These are phyloP conservation scores for Calamus simplicifolius DNA, from an alignment of 176 grass and related monocot genomes.

Conservation along the genomic window DNA sequence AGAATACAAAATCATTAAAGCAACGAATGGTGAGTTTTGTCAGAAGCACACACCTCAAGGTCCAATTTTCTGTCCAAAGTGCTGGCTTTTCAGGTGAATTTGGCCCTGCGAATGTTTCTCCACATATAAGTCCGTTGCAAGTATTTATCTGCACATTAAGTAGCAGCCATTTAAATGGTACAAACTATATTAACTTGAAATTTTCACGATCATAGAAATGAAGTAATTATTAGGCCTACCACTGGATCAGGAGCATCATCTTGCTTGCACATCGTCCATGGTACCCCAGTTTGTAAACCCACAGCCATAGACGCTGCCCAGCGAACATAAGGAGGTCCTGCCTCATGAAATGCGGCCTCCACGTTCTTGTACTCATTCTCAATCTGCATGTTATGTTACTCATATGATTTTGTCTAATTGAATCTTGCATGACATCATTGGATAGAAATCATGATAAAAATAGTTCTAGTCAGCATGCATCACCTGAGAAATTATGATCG, in stretches of 20 bases:
- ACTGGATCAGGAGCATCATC: conserved; percentile 83
- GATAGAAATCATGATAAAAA: too few species aligned
- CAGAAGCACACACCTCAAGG: conserved; percentile 28
- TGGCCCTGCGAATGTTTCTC: conserved; percentile 70
- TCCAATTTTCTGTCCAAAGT: conserved; percentile 96
- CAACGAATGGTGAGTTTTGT: too few species aligned
- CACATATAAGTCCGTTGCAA: conserved; percentile 72
- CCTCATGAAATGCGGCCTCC: conserved; percentile 55
- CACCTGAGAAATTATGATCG: conserved; percentile 84
- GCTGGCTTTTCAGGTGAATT: conserved; percentile 78
- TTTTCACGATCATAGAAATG: too few species aligned
- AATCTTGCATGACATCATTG: too few species aligned
- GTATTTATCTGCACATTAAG: conserved; percentile 62
- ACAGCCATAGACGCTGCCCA: conserved; percentile 84
- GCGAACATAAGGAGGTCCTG: conserved; percentile 48
- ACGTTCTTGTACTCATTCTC: conserved; percentile 89
- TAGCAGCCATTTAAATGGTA: neutral
- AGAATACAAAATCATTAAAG: too few species aligned
- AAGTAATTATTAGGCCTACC: conserved; percentile 30
- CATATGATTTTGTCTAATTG: neutral
- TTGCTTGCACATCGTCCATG: conserved; percentile 98
- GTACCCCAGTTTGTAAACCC: conserved; percentile 59
- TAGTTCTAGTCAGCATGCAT: neutral
- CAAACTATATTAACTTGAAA: too few species aligned
- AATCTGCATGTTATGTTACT: conserved; percentile 32